These are phyloP conservation scores for Fonsecaea nubica DNA, from an alignment of 2,329 filamentous ascomycete species.

Conservation along the genomic window DNA sequence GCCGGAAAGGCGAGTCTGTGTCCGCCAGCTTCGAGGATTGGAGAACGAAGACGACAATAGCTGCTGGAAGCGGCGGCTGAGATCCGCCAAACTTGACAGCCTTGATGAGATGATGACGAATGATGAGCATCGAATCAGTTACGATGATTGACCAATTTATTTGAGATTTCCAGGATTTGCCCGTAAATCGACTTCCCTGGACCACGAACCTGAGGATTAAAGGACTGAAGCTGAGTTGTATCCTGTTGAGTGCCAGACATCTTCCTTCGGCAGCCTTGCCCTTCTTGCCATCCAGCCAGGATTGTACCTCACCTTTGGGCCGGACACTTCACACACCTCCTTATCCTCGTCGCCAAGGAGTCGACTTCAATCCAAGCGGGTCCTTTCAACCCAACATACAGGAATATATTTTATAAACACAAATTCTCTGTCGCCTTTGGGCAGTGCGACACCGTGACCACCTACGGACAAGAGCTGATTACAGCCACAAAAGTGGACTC, in stretches of 20 bases:
- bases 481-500: constrained; percentile 20
- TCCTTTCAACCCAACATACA: background rate
- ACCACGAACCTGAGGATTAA: background rate
- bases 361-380: background rate
- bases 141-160: background rate
- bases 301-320: constrained; percentile 14
- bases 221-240: background rate
- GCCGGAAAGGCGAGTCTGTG: constrained; percentile 32
- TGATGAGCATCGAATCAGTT: constrained; percentile 10
- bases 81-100: background rate
- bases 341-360: background rate
- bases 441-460: constrained; percentile 1
- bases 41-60: constrained; percentile 47
- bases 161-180: background rate
- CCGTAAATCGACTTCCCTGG: background rate
- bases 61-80: constrained; percentile 41
- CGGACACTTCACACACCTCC: background rate
- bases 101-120: background rate
- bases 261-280: background rate
- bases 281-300: background rate
- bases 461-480: constrained; percentile 17
- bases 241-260: background rate
- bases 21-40: constrained; percentile 54
- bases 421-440: background rate
- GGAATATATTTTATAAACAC: background rate